Conservation (phyloP, 345 rosid species). For the Citrus unshiu region DNA sequence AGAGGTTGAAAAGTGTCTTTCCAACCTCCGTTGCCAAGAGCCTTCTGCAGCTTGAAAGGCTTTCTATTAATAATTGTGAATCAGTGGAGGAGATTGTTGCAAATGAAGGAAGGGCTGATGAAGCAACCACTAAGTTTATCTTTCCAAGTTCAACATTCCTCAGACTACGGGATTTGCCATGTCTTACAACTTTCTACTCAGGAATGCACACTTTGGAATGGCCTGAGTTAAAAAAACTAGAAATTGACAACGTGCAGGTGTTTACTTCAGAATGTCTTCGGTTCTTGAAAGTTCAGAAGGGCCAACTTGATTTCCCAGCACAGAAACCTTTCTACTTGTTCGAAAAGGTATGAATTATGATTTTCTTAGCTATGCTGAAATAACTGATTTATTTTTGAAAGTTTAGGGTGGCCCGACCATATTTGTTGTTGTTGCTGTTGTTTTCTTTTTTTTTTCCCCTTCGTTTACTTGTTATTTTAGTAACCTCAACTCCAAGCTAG, state of each 20-base stretch:
- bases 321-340: no score
- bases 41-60: neutral
- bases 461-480: no score
- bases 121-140: neutral
- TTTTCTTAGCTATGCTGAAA: no score
- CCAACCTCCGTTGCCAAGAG: constrained; percentile 3
- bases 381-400: no score
- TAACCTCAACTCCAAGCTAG: no score
- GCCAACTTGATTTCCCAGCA: no score
- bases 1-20: constrained; percentile 8
- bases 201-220: constrained; percentile 6
- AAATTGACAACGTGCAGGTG: neutral
- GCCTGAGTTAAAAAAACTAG: constrained; percentile 12
- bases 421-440: no score
- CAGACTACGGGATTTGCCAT: neutral
- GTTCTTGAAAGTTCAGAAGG: no score
- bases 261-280: no score
- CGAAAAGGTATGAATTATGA: no score
- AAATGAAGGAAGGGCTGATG: neutral
- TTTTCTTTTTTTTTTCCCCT: no score
- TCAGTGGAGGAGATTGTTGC: neutral
- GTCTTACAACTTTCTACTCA: neutral
- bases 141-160: constrained; percentile 12
- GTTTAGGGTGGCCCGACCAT: no score
- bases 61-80: neutral